Conservation (phyloP, 176 grass and related monocot genomes). For the Avena atlantica region DNA sequence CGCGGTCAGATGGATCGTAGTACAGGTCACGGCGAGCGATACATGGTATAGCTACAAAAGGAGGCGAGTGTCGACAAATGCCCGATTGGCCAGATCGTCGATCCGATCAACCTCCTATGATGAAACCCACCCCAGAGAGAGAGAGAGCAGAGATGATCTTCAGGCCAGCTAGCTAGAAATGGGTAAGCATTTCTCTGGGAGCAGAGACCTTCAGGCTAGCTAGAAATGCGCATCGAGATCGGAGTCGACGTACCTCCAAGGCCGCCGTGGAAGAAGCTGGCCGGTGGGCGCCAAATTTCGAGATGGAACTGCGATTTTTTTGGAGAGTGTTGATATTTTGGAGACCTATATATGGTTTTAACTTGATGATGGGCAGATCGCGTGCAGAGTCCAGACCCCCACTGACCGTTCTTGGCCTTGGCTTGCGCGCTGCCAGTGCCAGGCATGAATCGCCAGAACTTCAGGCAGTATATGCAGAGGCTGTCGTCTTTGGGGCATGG, state of each 20-base stretch:
- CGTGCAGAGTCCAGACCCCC: neutral
- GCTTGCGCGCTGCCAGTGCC: conserved; percentile 35
- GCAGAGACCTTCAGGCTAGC: conserved; percentile 1
- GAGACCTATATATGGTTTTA: neutral
- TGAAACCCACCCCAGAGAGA: neutral
- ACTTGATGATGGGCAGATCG: conserved; percentile 22
- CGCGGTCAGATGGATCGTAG: conserved; percentile 38
- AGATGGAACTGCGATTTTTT: conserved; percentile 20
- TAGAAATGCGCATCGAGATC: conserved; percentile 23
- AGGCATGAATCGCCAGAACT: conserved; percentile 39
- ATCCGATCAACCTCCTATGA: conserved; percentile 1
- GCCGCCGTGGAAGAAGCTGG: conserved; percentile 21
- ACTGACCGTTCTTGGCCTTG: conserved; percentile 5
- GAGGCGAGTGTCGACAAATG: conserved; percentile 13
- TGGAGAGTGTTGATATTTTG: conserved; percentile 9
- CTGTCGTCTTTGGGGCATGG: conserved; percentile 35
- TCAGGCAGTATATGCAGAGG: conserved; percentile 33
- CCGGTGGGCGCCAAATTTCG: conserved; percentile 21
- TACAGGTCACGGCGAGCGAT: conserved; percentile 39
- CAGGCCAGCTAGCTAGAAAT: conserved; percentile 17
- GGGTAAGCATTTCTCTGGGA: conserved; percentile 15
- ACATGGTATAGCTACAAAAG: conserved; percentile 47
- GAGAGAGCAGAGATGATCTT: conserved; percentile 19
- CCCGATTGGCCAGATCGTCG: conserved; percentile 30
- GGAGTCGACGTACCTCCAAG: conserved; percentile 9